Percentiles rank a stretch among this genome's conserved stretches.
phyloP scores from a whole-genome alignment of 208 protist genomes.

The Porcisia hertigi region DNA sequence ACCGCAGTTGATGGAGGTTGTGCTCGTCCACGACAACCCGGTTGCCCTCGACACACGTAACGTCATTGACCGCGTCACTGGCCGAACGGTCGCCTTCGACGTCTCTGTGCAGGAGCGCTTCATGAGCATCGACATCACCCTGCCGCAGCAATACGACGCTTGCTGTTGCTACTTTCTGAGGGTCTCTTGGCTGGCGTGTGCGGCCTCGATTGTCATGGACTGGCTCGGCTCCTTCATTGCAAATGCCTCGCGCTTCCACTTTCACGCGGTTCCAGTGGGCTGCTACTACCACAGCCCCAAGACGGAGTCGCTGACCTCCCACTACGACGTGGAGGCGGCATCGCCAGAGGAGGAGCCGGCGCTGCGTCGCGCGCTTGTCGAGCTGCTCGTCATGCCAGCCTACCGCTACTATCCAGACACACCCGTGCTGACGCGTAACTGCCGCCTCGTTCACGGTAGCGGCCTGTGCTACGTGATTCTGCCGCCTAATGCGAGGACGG shows the following conservation, averaged over 20 bases:
- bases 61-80: conserved; percentile 61
- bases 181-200: conserved; percentile 77
- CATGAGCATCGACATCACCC: conserved; percentile 66
- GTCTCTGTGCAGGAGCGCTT: conserved; percentile 54
- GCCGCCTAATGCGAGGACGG: conserved; percentile 32
- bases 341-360: conserved; percentile 38
- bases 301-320: conserved; percentile 26
- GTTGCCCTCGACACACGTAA: conserved; percentile 43
- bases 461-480: conserved; percentile 71
- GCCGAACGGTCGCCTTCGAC: conserved; percentile 52
- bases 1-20: conserved; percentile 49
- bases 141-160: conserved; percentile 54
- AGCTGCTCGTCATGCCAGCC: conserved; percentile 35
- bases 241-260: conserved; percentile 55
- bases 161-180: conserved; percentile 67
- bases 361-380: conserved; percentile 50
- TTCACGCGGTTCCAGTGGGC: conserved; percentile 65
- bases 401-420: conserved; percentile 72
- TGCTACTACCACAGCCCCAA: conserved; percentile 44
- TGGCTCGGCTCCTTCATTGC: conserved; percentile 76
- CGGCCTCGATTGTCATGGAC: conserved; percentile 63
- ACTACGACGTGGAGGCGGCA: conserved; percentile 50
- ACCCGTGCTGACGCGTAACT: conserved; percentile 62
- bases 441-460: conserved; percentile 64
- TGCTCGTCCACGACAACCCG: conserved; percentile 54